Evolutionary conservation across 768 basidiomycete species (phyloP).

Genomic region (Pleurotus tuber-regium): DNA sequence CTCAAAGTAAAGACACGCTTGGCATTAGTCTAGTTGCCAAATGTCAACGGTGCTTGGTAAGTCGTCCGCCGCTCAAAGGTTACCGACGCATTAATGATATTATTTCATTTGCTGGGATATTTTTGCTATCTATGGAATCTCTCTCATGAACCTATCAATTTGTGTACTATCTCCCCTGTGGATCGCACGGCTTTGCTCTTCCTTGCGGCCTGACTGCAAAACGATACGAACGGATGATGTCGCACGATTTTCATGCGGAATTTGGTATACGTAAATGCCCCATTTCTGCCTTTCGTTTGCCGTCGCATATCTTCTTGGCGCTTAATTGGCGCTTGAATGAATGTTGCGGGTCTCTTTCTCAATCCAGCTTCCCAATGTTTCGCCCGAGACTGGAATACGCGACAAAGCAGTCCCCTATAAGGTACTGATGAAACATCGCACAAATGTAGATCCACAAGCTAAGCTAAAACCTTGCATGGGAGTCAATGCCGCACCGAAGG

Average conservation of each 20-base stretch:
- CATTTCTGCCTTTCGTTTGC: not conserved
- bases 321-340: too few species aligned
- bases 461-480: slow-evolving; percentile 63
- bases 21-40: slow-evolving; percentile 60
- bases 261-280: too few species aligned
- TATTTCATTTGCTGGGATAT: not conserved
- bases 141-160: not conserved
- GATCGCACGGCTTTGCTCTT: not conserved
- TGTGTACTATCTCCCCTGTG: not conserved
- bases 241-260: too few species aligned
- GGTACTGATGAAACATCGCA: slow-evolving; percentile 70
- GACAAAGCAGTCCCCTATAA: slow-evolving; percentile 78
- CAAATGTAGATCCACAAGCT: slow-evolving; percentile 47
- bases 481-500: slow-evolving; percentile 55
- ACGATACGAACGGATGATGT: too few species aligned
- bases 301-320: not conserved
- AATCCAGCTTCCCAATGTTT: slow-evolving; percentile 73
- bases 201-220: too few species aligned
- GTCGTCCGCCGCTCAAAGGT: slow-evolving; percentile 18
- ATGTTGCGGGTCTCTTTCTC: too few species aligned
- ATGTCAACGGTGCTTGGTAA: slow-evolving; percentile 71
- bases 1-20: slow-evolving; percentile 29
- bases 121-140: slow-evolving; percentile 10
- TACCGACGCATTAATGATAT: not conserved
- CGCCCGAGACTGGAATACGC: slow-evolving; percentile 57